A percentile compares a stretch with the other conserved stretches of the same genome.
Evolutionary conservation across 345 rosid genomes (phyloP).

Genomic region (Crucihimalaya himalaica): DNA sequence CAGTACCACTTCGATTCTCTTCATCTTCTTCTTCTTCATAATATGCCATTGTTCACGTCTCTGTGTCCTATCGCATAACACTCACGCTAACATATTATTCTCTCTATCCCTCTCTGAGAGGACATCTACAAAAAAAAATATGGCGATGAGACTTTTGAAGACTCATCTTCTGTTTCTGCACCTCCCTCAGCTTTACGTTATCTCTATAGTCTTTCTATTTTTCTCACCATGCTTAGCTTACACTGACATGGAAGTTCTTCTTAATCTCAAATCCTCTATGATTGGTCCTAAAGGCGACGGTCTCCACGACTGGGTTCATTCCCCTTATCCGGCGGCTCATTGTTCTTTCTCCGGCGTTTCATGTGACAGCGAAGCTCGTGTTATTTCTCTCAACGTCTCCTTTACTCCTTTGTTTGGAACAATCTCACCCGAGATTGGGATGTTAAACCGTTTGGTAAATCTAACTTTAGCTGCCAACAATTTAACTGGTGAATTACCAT

Average conservation of each 20-base stretch:
- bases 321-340: slow-evolving; percentile 54
- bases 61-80: slow-evolving; percentile 34
- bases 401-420: slow-evolving; percentile 52
- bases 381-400: slow-evolving; percentile 63
- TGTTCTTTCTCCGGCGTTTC: slow-evolving; percentile 83
- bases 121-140: background rate
- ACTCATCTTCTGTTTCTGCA: slow-evolving; percentile 25
- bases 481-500: slow-evolving; percentile 63
- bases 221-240: slow-evolving; percentile 37
- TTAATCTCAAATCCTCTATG: slow-evolving; percentile 69
- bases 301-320: slow-evolving; percentile 67
- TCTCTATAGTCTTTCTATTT: slow-evolving; percentile 27
- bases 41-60: slow-evolving; percentile 27
- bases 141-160: slow-evolving; percentile 36
- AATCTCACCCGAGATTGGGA: slow-evolving; percentile 74
- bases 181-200: slow-evolving; percentile 16
- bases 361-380: slow-evolving; percentile 55
- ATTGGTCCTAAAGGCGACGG: slow-evolving; percentile 53
- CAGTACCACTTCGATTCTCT: slow-evolving; percentile 50
- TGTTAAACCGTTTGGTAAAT: slow-evolving; percentile 55
- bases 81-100: slow-evolving; percentile 37
- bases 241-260: slow-evolving; percentile 59
- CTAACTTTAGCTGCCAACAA: slow-evolving; percentile 55
- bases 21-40: slow-evolving; percentile 23
- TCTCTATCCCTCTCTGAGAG: background rate